These are phyloP conservation scores for Gnomoniopsis smithogilvyi DNA, from an alignment of 2,329 filamentous ascomycete species.

Conservation along the genomic window DNA sequence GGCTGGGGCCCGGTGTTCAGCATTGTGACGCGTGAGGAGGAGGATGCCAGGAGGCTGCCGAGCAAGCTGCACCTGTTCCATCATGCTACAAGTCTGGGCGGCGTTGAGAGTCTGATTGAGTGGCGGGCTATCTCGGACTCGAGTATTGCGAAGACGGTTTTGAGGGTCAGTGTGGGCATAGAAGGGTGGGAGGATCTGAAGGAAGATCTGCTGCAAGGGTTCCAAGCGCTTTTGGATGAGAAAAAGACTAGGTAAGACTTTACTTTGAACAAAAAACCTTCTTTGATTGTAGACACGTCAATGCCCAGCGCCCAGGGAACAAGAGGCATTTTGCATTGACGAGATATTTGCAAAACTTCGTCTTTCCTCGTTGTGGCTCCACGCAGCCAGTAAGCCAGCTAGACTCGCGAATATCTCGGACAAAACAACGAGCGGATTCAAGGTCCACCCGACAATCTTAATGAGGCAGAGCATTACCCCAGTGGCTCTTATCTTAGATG, in stretches of 20 bases:
- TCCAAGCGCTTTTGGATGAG: conserved; percentile 50
- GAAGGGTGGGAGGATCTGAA: conserved; percentile 84
- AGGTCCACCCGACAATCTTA: no score
- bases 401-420: no score
- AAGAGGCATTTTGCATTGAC: no score
- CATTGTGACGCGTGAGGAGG: conserved; percentile 60
- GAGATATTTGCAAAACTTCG: no score
- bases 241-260: conserved; percentile 6
- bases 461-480: no score
- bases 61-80: conserved; percentile 81
- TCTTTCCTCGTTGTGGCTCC: no score
- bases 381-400: no score
- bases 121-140: conserved; percentile 89
- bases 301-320: no score
- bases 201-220: conserved; percentile 67
- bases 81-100: conserved; percentile 90
- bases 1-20: conserved; percentile 90
- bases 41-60: conserved; percentile 66
- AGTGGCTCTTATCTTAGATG: no score
- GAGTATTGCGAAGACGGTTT: conserved; percentile 65
- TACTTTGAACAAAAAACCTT: no score
- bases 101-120: conserved; percentile 94
- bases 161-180: conserved; percentile 82
- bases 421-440: no score
- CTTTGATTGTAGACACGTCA: no score